Percentiles rank a stretch among this genome's conserved stretches.
Conservation (phyloP, 1,284 basidiomycete genomes). For the Pascua guehoae region DNA sequence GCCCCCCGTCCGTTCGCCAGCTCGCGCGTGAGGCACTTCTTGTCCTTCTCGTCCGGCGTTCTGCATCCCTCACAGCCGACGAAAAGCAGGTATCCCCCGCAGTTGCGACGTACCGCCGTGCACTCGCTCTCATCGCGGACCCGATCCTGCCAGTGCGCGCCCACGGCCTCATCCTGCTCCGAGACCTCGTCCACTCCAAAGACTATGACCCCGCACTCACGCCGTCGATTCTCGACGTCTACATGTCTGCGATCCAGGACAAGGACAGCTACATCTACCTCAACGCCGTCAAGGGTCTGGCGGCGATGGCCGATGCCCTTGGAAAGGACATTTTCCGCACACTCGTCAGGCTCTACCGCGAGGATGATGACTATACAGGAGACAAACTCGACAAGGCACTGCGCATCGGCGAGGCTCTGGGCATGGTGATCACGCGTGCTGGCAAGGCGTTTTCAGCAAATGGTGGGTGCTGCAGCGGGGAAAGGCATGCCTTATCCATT, state of each 20-base stretch:
- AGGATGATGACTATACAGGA: constrained; percentile 53
- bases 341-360: constrained; percentile 62
- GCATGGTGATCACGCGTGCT: constrained; percentile 69
- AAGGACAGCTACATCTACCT: constrained; percentile 94
- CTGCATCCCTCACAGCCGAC: constrained; percentile 21
- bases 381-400: constrained; percentile 72
- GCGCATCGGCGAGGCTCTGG: constrained; percentile 84
- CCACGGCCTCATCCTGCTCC: constrained; percentile 81
- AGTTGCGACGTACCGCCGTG: constrained; percentile 75
- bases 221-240: constrained; percentile 81
- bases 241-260: constrained; percentile 79
- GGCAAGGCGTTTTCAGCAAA: constrained; percentile 67
- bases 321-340: constrained; percentile 68
- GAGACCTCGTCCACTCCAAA: constrained; percentile 61
- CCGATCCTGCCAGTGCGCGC: constrained; percentile 91
- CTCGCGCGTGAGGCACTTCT: constrained; percentile 62
- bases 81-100: constrained; percentile 41
- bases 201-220: constrained; percentile 56
- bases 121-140: constrained; percentile 82
- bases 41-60: constrained; percentile 33
- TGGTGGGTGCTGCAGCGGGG: constrained; percentile 55
- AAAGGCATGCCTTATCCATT: too few relatives aligned
- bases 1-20: constrained; percentile 55
- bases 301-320: constrained; percentile 70
- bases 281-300: constrained; percentile 85